A percentile compares a stretch with the other conserved stretches of the same genome.
phyloP scores from a whole-genome alignment of 2,329 filamentous ascomycete genomes.

The Lasiodiplodia theobromae region DNA sequence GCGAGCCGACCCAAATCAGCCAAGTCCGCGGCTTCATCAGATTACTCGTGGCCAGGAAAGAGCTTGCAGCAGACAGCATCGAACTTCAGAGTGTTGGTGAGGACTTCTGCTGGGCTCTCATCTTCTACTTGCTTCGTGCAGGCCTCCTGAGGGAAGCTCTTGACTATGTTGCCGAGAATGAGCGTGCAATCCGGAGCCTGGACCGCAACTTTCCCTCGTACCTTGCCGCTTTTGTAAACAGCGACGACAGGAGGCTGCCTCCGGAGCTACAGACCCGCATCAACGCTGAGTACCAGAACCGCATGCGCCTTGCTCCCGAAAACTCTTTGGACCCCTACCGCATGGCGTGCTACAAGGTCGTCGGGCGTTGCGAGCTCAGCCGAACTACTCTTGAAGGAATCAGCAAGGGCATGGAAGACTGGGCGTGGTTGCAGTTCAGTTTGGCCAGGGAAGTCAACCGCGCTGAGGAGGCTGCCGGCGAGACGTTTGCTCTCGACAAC shows the following conservation, averaged over 20 bases:
- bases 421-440: conserved; percentile 71
- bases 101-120: conserved; percentile 90
- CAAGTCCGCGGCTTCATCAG: conserved; percentile 94
- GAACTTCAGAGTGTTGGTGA: conserved; percentile 73
- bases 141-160: conserved; percentile 86
- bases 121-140: conserved; percentile 88
- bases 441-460: conserved; percentile 68
- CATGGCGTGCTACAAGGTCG: conserved; percentile 97
- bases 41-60: conserved; percentile 78
- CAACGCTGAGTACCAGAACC: conserved; percentile 87
- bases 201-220: conserved; percentile 91
- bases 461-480: conserved; percentile 67
- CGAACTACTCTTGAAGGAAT: conserved; percentile 64
- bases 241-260: conserved; percentile 77
- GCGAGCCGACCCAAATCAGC: conserved; percentile 84
- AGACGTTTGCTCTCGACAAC: conserved; percentile 68
- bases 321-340: conserved; percentile 92
- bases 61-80: conserved; percentile 80
- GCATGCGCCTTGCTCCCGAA: conserved; percentile 81
- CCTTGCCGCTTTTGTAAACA: conserved; percentile 81
- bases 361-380: conserved; percentile 75
- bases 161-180: conserved; percentile 82
- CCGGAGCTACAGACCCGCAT: conserved; percentile 85
- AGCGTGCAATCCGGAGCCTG: conserved; percentile 82
- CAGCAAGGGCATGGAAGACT: conserved; percentile 68